These are phyloP conservation scores for Sphaerostilbella broomeana DNA, from an alignment of 2,329 filamentous ascomycete species.

Conservation along the genomic window DNA sequence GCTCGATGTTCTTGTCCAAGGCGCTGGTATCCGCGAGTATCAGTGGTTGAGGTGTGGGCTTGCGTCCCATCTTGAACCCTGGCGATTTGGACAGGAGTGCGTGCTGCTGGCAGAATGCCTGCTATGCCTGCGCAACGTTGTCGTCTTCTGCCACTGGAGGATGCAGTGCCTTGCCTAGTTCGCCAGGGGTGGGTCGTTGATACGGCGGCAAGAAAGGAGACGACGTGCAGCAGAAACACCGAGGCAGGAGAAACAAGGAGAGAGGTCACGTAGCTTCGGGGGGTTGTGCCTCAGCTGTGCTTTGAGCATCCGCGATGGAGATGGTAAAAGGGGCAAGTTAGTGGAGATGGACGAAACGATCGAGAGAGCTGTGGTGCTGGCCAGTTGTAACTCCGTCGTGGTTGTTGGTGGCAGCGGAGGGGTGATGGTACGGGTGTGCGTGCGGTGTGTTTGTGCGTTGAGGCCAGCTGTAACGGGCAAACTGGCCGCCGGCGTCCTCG, in stretches of 20 bases:
- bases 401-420: slow-evolving; percentile 7
- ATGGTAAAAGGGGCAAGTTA: neutral
- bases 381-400: neutral
- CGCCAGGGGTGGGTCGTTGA: slow-evolving; percentile 7
- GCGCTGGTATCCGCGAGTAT: slow-evolving; percentile 39
- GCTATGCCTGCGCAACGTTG: slow-evolving; percentile 6
- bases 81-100: slow-evolving; percentile 1
- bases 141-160: slow-evolving; percentile 10
- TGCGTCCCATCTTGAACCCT: slow-evolving; percentile 45
- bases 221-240: slow-evolving; percentile 1
- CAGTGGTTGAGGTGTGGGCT: slow-evolving; percentile 52
- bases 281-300: slow-evolving; percentile 3
- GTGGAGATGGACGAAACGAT: neutral
- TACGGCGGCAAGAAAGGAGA: neutral
- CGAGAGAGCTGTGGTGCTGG: too few relatives aligned
- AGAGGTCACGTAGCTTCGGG: neutral
- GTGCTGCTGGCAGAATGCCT: slow-evolving; percentile 3
- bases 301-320: neutral
- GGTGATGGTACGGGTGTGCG: too few relatives aligned
- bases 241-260: neutral
- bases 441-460: too few relatives aligned
- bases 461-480: too few relatives aligned
- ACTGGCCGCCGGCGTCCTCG: too few relatives aligned
- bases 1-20: slow-evolving; percentile 24
- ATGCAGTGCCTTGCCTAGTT: slow-evolving; percentile 6